Percentiles rank a stretch among this genome's conserved stretches.
These are phyloP conservation scores for Penicillium taxi DNA, from an alignment of 495 filamentous ascomycete species.

Conservation along the genomic window DNA sequence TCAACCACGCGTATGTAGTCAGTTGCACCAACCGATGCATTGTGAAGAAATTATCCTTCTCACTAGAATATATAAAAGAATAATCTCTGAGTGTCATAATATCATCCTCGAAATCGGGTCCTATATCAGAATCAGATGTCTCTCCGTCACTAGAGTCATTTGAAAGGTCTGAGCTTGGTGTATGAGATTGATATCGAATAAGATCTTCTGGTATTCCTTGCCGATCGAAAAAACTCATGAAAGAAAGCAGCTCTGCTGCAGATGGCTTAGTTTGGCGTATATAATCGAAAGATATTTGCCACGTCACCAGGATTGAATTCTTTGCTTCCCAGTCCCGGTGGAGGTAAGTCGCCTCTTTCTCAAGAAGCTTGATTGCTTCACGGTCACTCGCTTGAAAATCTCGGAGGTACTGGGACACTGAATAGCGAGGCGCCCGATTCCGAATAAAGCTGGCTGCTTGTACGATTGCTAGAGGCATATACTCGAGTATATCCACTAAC, in stretches of 20 bases:
- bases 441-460: neutral
- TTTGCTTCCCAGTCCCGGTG: conserved; percentile 11
- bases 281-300: conserved; percentile 26
- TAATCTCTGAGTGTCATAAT: conserved; percentile 30
- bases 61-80: conserved; percentile 28
- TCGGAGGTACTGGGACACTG: conserved; percentile 28
- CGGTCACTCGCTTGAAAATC: conserved; percentile 16
- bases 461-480: neutral
- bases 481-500: neutral
- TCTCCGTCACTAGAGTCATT: neutral
- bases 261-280: conserved; percentile 12
- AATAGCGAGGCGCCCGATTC: conserved; percentile 14
- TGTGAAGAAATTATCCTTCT: conserved; percentile 5
- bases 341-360: neutral
- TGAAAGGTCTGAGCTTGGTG: neutral
- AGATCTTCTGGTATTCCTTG: conserved; percentile 6
- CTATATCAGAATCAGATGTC: neutral
- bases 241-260: conserved; percentile 11
- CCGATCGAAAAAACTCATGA: conserved; percentile 15
- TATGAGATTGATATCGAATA: too few species aligned
- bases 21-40: conserved; percentile 21
- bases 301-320: conserved; percentile 22
- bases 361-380: conserved; percentile 1
- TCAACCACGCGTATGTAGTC: conserved; percentile 16
- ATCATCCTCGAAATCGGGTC: conserved; percentile 34